Base-by-base conservation (phyloP, 1,284 basidiomycete genomes). In the Erythrobasidium hasegawianum region DNA sequence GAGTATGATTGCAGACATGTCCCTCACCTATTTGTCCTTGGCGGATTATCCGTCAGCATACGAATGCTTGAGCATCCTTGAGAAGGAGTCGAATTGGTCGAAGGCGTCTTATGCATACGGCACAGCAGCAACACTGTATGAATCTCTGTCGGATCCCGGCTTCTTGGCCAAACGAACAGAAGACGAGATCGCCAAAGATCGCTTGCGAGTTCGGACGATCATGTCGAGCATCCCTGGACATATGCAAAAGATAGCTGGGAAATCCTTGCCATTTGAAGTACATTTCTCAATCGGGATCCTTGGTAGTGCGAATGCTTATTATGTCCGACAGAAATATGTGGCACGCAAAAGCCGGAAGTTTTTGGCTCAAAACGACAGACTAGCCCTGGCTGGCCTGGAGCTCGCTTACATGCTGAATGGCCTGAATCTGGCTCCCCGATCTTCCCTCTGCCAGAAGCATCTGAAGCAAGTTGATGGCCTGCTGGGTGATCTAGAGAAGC, bases 261-360 rank as follows among this genome's bases (percentile, higher is more conserved):
- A 96, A 80, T 88, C 87, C n/a, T 88, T 96, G 50, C 91, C 92
- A 0, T 79, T 95, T 7, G 91, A 95, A 83, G 88, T 89, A n/a
- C n/a, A n/a, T n/a, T n/a, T n/a, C n/a, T n/a, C n/a, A n/a, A n/a
- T n/a, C n/a, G n/a, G n/a, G n/a, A n/a, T n/a, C n/a, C n/a, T n/a
- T n/a, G n/a, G n/a, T n/a, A n/a, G n/a, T n/a, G n/a, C n/a, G n/a
- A n/a, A 24, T 16, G 33, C 45, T 38, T 26, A 60, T 11, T 14
- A 18, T 26, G 5, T 53, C 50, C 26, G 5, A 39, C 75, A 93
- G 86, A 95, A 96, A 87, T 89, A 91, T 67, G 86, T 87, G 29
- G 85, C 88, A 1, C 85, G 91, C 64, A 95, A 95, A 80, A 86
- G 90, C 0, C 86, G 90, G 68, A 97, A 96, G 78, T 97, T 87